These are phyloP conservation scores for Coffea humblotiana DNA, from an alignment of 305 asterid genomes.

Conservation along the genomic window DNA sequence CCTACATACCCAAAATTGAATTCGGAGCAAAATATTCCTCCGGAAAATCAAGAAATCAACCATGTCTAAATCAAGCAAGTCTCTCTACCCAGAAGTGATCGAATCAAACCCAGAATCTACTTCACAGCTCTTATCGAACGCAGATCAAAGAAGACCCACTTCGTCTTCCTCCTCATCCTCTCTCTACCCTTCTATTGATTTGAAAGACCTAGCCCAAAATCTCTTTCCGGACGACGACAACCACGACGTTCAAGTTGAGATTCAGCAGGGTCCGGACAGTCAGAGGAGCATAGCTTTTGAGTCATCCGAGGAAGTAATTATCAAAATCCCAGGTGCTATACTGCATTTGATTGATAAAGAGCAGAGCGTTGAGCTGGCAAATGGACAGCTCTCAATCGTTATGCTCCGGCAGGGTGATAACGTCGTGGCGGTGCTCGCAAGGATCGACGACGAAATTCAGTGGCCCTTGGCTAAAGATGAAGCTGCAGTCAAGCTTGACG, in stretches of 20 bases:
- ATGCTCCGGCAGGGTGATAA: constrained; percentile 47
- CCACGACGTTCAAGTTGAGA: constrained; percentile 14
- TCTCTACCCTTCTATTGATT: constrained; percentile 53
- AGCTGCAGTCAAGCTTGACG: constrained; percentile 79
- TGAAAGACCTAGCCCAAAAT: constrained; percentile 53
- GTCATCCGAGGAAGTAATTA: constrained; percentile 6
- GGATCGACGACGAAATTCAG: constrained; percentile 73
- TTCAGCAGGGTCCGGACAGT: constrained; percentile 2
- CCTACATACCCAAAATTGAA: no score
- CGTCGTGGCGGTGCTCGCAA: constrained; percentile 72
- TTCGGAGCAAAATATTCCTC: no score
- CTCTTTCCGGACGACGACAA: constrained; percentile 49
- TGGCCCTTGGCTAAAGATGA: constrained; percentile 95
- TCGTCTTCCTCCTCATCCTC: constrained; percentile 37
- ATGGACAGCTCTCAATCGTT: constrained; percentile 59
- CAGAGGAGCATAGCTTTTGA: constrained; percentile 6
- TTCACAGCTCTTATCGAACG: constrained; percentile 28
- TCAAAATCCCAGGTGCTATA: constrained; percentile 18
- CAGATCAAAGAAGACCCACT: constrained; percentile 4
- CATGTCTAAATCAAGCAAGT: constrained; percentile 27
- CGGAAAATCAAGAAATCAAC: no score
- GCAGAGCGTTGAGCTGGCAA: constrained; percentile 65
- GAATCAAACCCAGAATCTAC: constrained; percentile 60
- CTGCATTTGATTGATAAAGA: constrained; percentile 64
- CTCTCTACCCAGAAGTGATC: no score